Evolutionary conservation across 2,329 filamentous ascomycete genomes (phyloP), one percentile per base, ranked within the genome.

Genomic region (Aspergillus ustus): DNA sequence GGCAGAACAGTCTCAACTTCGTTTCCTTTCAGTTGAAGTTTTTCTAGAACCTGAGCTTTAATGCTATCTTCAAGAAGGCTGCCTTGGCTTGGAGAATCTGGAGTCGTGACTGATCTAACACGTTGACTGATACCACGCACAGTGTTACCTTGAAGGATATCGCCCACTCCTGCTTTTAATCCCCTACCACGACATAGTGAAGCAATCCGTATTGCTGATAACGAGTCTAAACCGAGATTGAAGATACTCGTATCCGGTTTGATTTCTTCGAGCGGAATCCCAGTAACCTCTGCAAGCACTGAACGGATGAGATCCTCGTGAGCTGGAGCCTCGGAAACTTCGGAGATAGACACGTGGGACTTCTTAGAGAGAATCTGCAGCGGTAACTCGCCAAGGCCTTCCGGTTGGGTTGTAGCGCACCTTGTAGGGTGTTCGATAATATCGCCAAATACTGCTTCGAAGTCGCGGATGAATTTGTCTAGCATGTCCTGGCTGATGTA

Each of bases 121-220:
- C 70, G 70, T 43, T 48, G 40, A 54, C 69, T 70, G 62, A 75
- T 74, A 8, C 72, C 72, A 17, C 65, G 65, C 2, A 74, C 48
- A n/a, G 66, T 75, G 28, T 65, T 70, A 7, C 73, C 73, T 62
- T 73, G 72, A 6, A 75, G 65, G 25, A 75, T 69, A 52, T 75
- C 72, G n/a, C 70, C 72, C 17, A 75, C 73, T 29, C 69, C 64
- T 1, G 66, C 64, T 31, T 63, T 69, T n/a, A 72, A 50, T 0
- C 72, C 72, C 43, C 69, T 67, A 0, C 66, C 60, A 20, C 73
- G 70, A 57, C 70, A 72, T 4, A 63, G 43, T 1, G 73, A 65
- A 11, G 73, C 72, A 37, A 74, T 69, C 5, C 70, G 63, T 44
- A 75, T 75, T 1, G 73, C 73, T 0, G 72, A 68, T 34, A 75